Evolutionary conservation across 164 flowering plant species (phyloP).

Genomic region (Aristolochia fimbriata): DNA sequence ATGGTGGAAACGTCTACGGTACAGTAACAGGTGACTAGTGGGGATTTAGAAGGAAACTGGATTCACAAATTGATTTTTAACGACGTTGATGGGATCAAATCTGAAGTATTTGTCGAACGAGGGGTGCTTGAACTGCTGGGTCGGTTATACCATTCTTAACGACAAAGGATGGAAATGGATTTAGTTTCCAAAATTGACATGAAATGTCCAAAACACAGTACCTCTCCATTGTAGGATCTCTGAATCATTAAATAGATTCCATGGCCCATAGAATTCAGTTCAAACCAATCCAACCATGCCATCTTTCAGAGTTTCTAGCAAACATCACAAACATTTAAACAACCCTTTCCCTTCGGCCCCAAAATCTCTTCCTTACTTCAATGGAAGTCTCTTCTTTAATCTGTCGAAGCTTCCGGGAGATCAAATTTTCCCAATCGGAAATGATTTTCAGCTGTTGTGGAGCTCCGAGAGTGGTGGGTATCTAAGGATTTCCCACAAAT

Average conservation of each 20-base stretch:
- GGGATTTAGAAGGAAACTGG: too few species aligned
- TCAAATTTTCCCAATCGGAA: slow-evolving; percentile 38
- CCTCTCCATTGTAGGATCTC: too few species aligned
- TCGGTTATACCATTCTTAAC: too few species aligned
- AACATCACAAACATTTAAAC: slow-evolving; percentile 65
- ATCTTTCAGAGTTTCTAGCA: slow-evolving; percentile 42
- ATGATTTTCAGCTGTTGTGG: slow-evolving; percentile 44
- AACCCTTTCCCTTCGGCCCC: slow-evolving; percentile 67
- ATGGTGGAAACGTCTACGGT: too few species aligned
- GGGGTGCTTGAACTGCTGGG: too few species aligned
- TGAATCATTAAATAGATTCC: slow-evolving; percentile 1
- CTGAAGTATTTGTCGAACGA: too few species aligned
- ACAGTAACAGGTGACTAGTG: too few species aligned
- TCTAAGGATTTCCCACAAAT: slow-evolving; percentile 42
- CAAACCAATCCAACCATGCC: slow-evolving; percentile 20
- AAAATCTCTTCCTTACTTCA: slow-evolving; percentile 35
- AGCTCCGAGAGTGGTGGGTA: slow-evolving; percentile 38
- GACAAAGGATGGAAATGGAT: too few species aligned
- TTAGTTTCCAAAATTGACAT: too few species aligned
- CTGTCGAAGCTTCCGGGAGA: slow-evolving; percentile 21
- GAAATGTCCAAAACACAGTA: too few species aligned
- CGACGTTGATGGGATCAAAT: too few species aligned
- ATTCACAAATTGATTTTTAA: too few species aligned
- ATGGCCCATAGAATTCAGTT: background rate
- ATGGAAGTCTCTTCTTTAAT: slow-evolving; percentile 37